Conservation (phyloP, 257 asterid genomes). For the Nicotiana tomentosiformis region DNA sequence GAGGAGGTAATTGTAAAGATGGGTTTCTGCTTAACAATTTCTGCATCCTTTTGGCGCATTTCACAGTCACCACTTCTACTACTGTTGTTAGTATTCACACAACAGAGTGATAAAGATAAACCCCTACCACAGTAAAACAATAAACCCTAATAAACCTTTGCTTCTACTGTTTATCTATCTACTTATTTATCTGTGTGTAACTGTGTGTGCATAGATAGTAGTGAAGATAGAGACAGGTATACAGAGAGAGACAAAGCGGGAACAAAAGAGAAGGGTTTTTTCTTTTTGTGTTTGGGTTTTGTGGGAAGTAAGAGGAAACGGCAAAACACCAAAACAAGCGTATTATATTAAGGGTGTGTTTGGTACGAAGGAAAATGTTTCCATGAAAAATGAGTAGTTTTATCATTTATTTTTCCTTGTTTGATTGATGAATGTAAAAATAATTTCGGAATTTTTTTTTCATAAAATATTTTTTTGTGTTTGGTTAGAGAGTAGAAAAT, state of each 20-base stretch:
- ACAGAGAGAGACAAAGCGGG: neutral
- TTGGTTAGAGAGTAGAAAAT: no score
- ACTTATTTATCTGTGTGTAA: neutral
- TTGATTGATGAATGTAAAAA: no score
- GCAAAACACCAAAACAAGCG: neutral
- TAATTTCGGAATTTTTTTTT: no score
- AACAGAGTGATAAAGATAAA: neutral
- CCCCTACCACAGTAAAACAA: neutral
- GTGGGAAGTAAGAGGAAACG: neutral
- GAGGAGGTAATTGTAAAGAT: constrained; percentile 3
- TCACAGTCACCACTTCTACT: constrained; percentile 8
- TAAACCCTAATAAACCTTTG: neutral
- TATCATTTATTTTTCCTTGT: no score
- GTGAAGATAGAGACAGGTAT: neutral
- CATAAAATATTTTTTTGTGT: no score
- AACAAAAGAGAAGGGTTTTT: neutral
- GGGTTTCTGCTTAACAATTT: constrained; percentile 30
- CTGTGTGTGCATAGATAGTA: neutral
- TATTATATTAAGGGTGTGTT: neutral
- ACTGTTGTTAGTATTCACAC: neutral
- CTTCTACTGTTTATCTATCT: neutral
- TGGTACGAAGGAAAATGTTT: no score
- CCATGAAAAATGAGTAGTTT: no score
- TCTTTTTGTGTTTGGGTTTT: neutral
- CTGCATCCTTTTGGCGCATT: constrained; percentile 36